Evolutionary conservation across 345 rosid species (phyloP), one percentile per base, ranked within the genome.

Genomic region (Aethionema arabicum): DNA sequence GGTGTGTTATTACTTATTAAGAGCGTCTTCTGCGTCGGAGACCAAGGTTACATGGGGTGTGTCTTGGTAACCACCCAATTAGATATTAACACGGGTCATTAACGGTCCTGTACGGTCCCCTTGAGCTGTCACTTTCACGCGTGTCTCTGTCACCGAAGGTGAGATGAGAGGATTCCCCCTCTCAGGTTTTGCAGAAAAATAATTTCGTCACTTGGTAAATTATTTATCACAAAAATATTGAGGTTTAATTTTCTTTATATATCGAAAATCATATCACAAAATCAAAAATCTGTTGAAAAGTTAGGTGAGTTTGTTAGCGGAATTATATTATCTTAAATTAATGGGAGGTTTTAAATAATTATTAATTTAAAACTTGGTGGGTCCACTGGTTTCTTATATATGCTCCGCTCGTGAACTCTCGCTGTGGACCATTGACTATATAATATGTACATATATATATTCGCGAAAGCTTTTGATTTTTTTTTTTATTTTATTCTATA

Each of bases 361-460:
- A 56, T 56, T 43, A 21, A 21, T 21, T 21, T 50, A 50, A 29
- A 40, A 7, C 41, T 51, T 55, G 69, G 69, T 47, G 75, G 56
- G 4, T 76, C 76, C n/a, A 44, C 52, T 37, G 30, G 56, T 56
- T 57, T 16, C 45, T 40, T 31, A 4, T 55, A 37, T 63, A 51
- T 70, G 62, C 51, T 58, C 73, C 58, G 61, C 82, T 63, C 74
- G 80, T 79, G 83, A 78, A 72, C 79, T 41, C 56, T 69, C 44
- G 32, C 67, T 58, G 53, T 47, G 65, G 41, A 60, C 61, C 27
- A 62, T 68, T 43, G 64, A 56, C 63, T 56, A 54, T 42, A 15
- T 32, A 29, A 47, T 42, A 52, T 63, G 55, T 57, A 42, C 2
- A 21, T 21, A 42, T 21, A 21, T 21, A 21, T 37, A 43, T 50